Conservation (phyloP, 2,329 filamentous ascomycete species). For the Xylaria sp. region DNA sequence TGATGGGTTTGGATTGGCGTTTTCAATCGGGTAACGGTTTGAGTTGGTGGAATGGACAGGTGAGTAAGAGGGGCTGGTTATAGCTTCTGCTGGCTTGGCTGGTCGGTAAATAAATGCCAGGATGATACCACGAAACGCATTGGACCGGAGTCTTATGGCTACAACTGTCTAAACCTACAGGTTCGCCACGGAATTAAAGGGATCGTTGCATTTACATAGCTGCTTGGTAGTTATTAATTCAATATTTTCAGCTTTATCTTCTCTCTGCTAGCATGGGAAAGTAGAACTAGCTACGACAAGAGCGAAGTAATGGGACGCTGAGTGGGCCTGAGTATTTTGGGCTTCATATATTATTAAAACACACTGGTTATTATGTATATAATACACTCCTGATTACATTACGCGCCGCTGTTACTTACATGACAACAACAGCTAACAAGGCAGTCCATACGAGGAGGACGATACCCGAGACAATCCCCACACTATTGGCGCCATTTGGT, state of each 20-base stretch:
- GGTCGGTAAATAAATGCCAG: not conserved
- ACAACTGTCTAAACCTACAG: not conserved
- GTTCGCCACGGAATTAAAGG: not conserved
- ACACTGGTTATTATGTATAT: not conserved
- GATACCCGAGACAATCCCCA: slow-evolving; percentile 5
- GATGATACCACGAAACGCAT: slow-evolving; percentile 32
- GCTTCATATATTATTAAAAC: not conserved
- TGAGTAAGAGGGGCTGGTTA: not conserved
- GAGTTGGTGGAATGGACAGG: not conserved
- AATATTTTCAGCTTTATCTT: not conserved
- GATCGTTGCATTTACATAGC: slow-evolving; percentile 26
- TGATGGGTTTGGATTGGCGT: not conserved
- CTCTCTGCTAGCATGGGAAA: not conserved
- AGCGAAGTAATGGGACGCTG: too few relatives aligned
- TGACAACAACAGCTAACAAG: slow-evolving; percentile 23
- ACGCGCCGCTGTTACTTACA: not conserved
- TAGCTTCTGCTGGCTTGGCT: not conserved
- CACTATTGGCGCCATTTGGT: not conserved
- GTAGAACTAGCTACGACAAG: too few relatives aligned
- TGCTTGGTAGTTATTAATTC: not conserved
- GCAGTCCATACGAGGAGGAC: slow-evolving; percentile 26
- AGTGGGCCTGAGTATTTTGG: not conserved
- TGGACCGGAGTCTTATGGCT: slow-evolving; percentile 30
- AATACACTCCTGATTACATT: not conserved
- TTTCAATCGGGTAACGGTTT: not conserved